These are phyloP conservation scores for Rhizophagus clarus DNA, from an alignment of 192 early-diverging fungal species.

Conservation along the genomic window DNA sequence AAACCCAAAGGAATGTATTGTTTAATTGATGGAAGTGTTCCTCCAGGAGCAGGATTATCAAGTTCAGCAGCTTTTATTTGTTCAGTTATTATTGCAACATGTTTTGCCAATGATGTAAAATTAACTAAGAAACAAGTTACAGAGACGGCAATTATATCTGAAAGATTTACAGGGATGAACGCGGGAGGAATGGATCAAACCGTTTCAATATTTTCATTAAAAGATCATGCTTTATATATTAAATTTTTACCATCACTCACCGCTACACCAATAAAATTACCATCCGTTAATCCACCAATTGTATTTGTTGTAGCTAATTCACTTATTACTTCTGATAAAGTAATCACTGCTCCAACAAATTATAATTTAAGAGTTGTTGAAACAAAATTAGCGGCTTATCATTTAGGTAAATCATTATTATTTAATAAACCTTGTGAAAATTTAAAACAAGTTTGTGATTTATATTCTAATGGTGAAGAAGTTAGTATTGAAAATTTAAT, in stretches of 20 bases:
- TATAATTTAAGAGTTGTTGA: conserved; percentile 96
- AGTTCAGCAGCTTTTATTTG: conserved; percentile 87
- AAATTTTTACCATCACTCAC: conserved; percentile 79
- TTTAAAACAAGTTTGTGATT: conserved; percentile 49
- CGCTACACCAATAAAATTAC: conserved; percentile 64
- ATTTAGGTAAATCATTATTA: conserved; percentile 36
- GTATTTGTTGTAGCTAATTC: conserved; percentile 92
- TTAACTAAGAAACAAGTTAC: conserved; percentile 59
- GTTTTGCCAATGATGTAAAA: conserved; percentile 50
- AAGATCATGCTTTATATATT: conserved; percentile 72
- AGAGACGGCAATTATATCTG: conserved; percentile 75
- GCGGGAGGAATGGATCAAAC: conserved; percentile 83
- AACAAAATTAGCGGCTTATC: conserved; percentile 72
- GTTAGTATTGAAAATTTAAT: conserved; percentile 43
- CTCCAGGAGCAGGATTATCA: conserved; percentile 81
- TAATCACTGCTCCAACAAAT: conserved; percentile 80
- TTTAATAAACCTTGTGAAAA: conserved; percentile 33
- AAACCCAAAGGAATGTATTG: conserved; percentile 63
- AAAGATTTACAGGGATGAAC: conserved; percentile 75
- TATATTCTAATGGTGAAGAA: conserved; percentile 47
- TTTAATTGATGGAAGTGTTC: conserved; percentile 81
- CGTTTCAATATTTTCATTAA: conserved; percentile 78
- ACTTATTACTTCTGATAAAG: conserved; percentile 82
- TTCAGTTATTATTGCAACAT: conserved; percentile 70
- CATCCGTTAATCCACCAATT: conserved; percentile 49